Evolutionary conservation across 371 early-diverging fungal genomes (phyloP), one percentile per base, ranked within the genome.

Genomic region (Funneliformis caledonium): DNA sequence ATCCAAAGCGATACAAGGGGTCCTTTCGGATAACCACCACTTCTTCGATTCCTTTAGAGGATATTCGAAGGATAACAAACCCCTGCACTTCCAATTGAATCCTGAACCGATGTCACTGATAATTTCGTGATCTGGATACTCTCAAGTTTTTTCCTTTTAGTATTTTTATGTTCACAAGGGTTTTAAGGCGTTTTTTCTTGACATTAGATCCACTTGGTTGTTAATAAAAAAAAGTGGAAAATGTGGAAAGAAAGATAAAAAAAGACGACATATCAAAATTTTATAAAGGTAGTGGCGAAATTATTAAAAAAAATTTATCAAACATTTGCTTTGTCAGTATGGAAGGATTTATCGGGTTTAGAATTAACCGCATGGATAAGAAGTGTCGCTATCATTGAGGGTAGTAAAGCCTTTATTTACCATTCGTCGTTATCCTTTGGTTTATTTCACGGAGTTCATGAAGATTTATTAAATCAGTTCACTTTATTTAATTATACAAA

Each of bases 401-500:
- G 95, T 10, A 86, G 92, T 59, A 80, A 83, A 90, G 91, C 80
- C 83, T 94, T 48, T 94, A 95, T 82, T 83, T 96, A 33, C 95
- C 95, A 4, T 95, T 94, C 85, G 93, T 93, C 0, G 91, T 96
- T 12, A 88, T 93, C 68, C 95, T 8, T 84, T 96, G 62, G 90
- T 94, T 5, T 83, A 87, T 67, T 93, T 95, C 61, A 94, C 94
- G 1, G 1, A 85, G 89, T 33, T 85, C 81, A 81, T 86, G 84
- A 2, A 76, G 80, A 11, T 72, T 88, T 31, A 85, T 82, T 65
- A 88, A 83, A 8, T 26, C 26, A 88, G 88, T 75, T 47, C 84
- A 43, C 82, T 83, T 83, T 82, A 81, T 82, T 61, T 88, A 14
- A 76, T 81, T n/a, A n/a, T n/a, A n/a, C n/a, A n/a, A n/a, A n/a